These are phyloP conservation scores for Hibiscus tridactylites DNA, from an alignment of 345 rosid genomes.

Conservation along the genomic window DNA sequence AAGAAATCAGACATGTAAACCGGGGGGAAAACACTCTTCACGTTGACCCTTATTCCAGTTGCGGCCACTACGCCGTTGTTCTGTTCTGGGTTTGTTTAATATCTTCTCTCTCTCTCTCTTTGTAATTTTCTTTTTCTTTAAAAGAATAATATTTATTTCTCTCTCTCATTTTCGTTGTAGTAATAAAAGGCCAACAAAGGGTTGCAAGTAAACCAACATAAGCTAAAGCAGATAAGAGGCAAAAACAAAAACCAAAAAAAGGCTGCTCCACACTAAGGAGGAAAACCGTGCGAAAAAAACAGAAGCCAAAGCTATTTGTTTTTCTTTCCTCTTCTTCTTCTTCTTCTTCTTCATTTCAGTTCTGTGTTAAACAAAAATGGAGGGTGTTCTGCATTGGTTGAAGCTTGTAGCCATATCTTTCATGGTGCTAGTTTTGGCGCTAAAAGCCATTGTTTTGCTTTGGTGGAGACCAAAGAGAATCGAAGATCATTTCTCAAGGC, in stretches of 20 bases:
- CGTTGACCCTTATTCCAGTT: slow-evolving; percentile 35
- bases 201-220: slow-evolving; percentile 33
- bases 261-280: slow-evolving; percentile 14
- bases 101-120: neutral
- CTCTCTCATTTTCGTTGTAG: slow-evolving; percentile 4
- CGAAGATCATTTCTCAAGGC: slow-evolving; percentile 83
- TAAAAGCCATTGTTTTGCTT: slow-evolving; percentile 44
- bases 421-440: slow-evolving; percentile 21
- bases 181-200: slow-evolving; percentile 36
- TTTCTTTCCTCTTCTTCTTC: too few species aligned
- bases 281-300: slow-evolving; percentile 9
- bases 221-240: slow-evolving; percentile 17
- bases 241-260: neutral
- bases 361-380: neutral
- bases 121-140: too few species aligned
- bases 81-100: slow-evolving; percentile 26
- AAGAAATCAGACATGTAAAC: neutral
- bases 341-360: neutral
- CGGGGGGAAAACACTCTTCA: neutral
- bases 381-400: slow-evolving; percentile 20
- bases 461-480: slow-evolving; percentile 97
- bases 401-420: slow-evolving; percentile 35
- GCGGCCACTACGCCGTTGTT: slow-evolving; percentile 86
- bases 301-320: slow-evolving; percentile 5
- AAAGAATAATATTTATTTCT: neutral